Conservation (phyloP, 2,329 filamentous ascomycete genomes). For the Sporothrix globosa region DNA sequence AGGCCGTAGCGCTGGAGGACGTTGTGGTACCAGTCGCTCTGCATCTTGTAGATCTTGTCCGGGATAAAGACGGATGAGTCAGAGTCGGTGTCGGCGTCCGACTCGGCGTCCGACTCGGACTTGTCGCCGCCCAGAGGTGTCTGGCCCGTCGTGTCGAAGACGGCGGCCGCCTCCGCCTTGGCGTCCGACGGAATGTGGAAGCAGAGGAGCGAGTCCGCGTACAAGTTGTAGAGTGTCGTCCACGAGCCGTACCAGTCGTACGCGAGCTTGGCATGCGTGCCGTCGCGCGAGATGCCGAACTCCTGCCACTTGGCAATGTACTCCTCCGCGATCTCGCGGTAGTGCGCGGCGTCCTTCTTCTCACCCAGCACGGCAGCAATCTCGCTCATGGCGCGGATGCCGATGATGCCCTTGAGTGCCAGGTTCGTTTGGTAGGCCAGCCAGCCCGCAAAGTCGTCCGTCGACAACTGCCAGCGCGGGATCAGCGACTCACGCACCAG, state of each 20-base stretch:
- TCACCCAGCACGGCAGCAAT: constrained; percentile 64
- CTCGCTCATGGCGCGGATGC: constrained; percentile 76
- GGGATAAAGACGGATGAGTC: constrained; percentile 63
- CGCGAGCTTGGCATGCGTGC: constrained; percentile 70
- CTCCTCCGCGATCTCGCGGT: constrained; percentile 63
- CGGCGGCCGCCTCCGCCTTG: not conserved
- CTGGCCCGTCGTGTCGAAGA: constrained; percentile 10
- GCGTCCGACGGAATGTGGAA: constrained; percentile 39
- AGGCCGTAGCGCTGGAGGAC: constrained; percentile 82
- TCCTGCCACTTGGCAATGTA: constrained; percentile 74
- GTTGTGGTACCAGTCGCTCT: constrained; percentile 78
- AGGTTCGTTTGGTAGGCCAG: constrained; percentile 74
- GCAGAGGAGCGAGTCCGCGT: constrained; percentile 59
- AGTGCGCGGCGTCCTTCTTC: constrained; percentile 61
- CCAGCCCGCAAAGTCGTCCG: constrained; percentile 78
- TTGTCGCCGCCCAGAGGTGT: constrained; percentile 34
- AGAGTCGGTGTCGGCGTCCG: no score
- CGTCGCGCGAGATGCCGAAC: constrained; percentile 67
- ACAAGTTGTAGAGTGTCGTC: constrained; percentile 77
- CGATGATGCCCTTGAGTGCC: constrained; percentile 75
- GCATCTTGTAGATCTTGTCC: constrained; percentile 73
- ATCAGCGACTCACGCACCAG: constrained; percentile 70
- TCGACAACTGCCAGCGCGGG: constrained; percentile 72
- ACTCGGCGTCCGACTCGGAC: constrained; percentile 27
- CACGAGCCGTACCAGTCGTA: constrained; percentile 79